These are phyloP conservation scores for Calonectria honghensis DNA, from an alignment of 2,329 filamentous ascomycete species.

Conservation along the genomic window DNA sequence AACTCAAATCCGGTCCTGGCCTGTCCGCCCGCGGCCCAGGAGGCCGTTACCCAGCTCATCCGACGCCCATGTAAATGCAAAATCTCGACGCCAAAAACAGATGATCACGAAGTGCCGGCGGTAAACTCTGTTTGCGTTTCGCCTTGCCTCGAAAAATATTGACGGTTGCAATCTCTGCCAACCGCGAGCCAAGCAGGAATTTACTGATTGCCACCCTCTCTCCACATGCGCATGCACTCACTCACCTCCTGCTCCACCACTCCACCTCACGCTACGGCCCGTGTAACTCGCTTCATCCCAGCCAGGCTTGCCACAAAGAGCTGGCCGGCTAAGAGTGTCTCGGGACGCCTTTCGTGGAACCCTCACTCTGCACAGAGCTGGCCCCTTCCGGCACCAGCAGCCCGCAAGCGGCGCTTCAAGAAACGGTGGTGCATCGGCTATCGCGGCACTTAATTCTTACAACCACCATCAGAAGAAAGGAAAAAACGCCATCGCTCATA, in stretches of 20 bases:
- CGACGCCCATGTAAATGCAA: constrained; percentile 23
- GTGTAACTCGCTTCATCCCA: constrained; percentile 16
- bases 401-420: constrained; percentile 33
- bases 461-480: constrained; percentile 13
- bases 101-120: constrained; percentile 10
- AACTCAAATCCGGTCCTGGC: constrained; percentile 5
- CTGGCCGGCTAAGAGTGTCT: constrained; percentile 13
- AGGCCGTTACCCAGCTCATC: constrained; percentile 13
- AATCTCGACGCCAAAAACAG: background rate
- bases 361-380: constrained; percentile 1
- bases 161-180: constrained; percentile 1
- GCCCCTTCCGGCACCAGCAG: constrained; percentile 1
- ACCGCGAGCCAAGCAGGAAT: background rate
- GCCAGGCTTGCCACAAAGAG: background rate
- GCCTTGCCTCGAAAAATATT: background rate
- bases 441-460: constrained; percentile 31
- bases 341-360: constrained; percentile 8
- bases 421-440: constrained; percentile 39
- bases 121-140: constrained; percentile 6
- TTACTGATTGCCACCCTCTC: constrained; percentile 24
- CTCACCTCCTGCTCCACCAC: constrained; percentile 22
- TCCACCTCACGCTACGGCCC: constrained; percentile 31
- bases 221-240: constrained; percentile 26
- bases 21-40: background rate
- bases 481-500: constrained; percentile 8